Base-by-base conservation (phyloP, 2,329 filamentous ascomycete genomes). In the Rutstroemia sydowiana region DNA sequence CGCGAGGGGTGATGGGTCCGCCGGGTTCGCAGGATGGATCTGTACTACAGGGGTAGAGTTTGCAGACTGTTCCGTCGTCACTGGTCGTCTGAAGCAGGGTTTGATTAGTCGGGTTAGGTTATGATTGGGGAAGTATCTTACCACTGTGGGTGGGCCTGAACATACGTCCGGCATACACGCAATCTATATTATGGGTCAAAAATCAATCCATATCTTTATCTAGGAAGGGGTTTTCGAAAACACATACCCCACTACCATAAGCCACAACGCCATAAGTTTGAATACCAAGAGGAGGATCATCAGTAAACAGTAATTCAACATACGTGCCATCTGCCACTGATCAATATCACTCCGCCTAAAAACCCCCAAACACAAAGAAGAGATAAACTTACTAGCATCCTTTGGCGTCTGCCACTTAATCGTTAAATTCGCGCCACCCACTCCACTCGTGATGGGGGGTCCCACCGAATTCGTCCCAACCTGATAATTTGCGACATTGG, bases 321-420 rank as follows among this genome's bases (percentile, higher is more conserved):
- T 47, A 47, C n/a, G 32, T 34, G 20, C 45, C 45, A 37, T 18
- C 45, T 47, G 10, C 20, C 14, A 37, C 14, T 14, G 23, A 31
- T 47, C 32, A 47, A 31, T n/a, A 32, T 23, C 26, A 20, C 31
- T n/a, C 32, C 7, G 16, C 7, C 32, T 7, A 5, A 7, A n/a
- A 36, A 36, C 2, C 3, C 16, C 16, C 39, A 21, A 42, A 23
- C 6, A 42, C 2, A 20, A 21, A 42, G 20, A 42, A 26, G 31
- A 16, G 7, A 8, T 26, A 14, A 36, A 47, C 45, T 34, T 39
- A 47, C 45, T 47, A n/a, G 28, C 20, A 21, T 20, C 45, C 14
- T 36, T 21, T 7, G 45, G 45, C 20, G 45, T 26, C 45, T 47
- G 45, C 45, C 45, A 47, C 18, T 34, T 47, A 16, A 47, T 47